phyloP scores from a whole-genome alignment of 305 asterid species.

The Coffea humblotiana region DNA sequence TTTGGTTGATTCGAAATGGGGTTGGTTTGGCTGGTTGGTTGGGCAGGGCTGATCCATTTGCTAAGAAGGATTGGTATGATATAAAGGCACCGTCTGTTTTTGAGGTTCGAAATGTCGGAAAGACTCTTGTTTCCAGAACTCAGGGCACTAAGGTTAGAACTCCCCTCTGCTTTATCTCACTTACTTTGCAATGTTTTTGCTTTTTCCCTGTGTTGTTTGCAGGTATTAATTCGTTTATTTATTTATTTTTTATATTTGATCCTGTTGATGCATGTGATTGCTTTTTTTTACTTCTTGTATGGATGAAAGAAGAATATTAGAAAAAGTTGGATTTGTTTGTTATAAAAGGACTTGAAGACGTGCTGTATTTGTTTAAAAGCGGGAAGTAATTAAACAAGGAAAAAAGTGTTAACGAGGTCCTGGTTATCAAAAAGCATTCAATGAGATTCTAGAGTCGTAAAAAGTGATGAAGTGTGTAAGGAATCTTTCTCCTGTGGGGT shows the following conservation, averaged over 20 bases:
- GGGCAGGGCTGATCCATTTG: conserved; percentile 33
- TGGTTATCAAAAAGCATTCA: neutral
- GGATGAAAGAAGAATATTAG: neutral
- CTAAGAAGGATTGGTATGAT: conserved; percentile 45
- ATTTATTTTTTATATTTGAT: neutral
- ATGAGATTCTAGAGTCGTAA: neutral
- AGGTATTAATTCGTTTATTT: neutral
- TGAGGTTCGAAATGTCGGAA: conserved; percentile 29
- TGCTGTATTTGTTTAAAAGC: neutral
- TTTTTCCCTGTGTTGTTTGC: neutral
- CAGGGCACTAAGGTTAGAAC: conserved; percentile 36
- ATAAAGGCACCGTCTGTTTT: conserved; percentile 39
- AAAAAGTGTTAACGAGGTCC: too few species aligned
- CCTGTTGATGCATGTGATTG: neutral
- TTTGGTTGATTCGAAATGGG: neutral
- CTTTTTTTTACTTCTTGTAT: neutral
- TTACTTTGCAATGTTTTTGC: neutral
- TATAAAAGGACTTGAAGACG: neutral
- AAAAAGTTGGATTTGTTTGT: neutral
- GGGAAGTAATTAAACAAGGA: neutral
- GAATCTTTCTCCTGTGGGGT: neutral
- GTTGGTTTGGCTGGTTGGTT: neutral
- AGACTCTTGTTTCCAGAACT: conserved; percentile 38
- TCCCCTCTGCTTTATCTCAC: neutral
- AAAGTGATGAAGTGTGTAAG: neutral